Base-by-base conservation (phyloP, 2,329 filamentous ascomycete genomes). In the Fusarium clavum region DNA sequence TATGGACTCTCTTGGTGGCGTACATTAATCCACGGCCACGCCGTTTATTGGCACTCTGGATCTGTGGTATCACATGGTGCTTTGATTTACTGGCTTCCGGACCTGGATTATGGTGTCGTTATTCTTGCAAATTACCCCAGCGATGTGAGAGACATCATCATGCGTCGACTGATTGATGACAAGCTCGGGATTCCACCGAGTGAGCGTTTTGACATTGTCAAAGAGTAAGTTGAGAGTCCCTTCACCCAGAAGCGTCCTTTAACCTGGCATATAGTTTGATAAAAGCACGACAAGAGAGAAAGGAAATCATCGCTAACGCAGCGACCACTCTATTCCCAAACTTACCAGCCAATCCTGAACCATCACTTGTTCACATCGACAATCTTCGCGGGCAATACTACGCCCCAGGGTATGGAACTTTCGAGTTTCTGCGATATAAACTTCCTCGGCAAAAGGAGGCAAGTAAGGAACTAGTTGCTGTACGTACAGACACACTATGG, bases 51-150 rank as follows among this genome's bases (percentile, higher is more conserved):
- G 13, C 80, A 81, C 60, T 61, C 57, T 7, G 80, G 80, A 0
- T 72, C 73, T 1, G 72, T 77, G 48, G 70, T 71, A 29, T 74
- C 71, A 1, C 79, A 75, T 53, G 73, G 74, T 8, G 61, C 75
- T 3, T 51, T 74, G 6, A 75, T 80, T 14, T 75, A 73, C 10
- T 81, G 78, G 77, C 65, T 81, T 5, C 80, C 80, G 0, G 72
- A 77, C 0, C 64, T 62, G n/a, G 70, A 77, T 16, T 76, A 77
- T 44, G 80, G 77, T 0, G 68, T 81, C 11, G 75, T 79, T 3
- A 71, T 74, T 0, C 77, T 81, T 66, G 71, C 63, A 8, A 88
- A 87, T 57, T 84, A 82, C 24, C 81, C 78, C 11, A 83, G 82
- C 47, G 63, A 64, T 5, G 78, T 61, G 2, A 59, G 68, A 4